A percentile compares a stretch with the other conserved stretches of the same genome.
Conservation (phyloP, 2,329 filamentous ascomycete genomes). For the Verticillium nonalfalfae region DNA sequence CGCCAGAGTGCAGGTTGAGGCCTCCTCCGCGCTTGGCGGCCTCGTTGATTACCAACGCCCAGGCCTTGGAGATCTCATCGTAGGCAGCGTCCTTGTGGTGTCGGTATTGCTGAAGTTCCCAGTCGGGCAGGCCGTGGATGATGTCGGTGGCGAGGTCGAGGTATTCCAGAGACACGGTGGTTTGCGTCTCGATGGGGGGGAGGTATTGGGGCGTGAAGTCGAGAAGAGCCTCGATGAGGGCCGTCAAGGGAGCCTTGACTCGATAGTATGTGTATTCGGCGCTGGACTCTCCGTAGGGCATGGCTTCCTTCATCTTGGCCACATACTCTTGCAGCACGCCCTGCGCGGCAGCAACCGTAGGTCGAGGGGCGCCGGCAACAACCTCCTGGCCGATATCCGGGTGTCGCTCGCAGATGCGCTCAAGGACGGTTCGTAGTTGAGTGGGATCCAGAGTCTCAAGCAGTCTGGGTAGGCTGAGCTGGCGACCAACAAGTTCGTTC, state of each 20-base stretch:
- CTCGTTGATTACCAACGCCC: slow-evolving; percentile 86
- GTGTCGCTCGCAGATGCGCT: slow-evolving; percentile 84
- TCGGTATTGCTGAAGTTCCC: slow-evolving; percentile 82
- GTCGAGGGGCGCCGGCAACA: slow-evolving; percentile 76
- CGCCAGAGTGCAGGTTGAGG: slow-evolving; percentile 80
- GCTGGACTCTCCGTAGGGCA: slow-evolving; percentile 78
- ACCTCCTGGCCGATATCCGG: slow-evolving; percentile 83
- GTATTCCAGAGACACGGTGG: slow-evolving; percentile 77
- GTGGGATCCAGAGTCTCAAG: slow-evolving; percentile 87
- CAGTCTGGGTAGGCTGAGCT: slow-evolving; percentile 59
- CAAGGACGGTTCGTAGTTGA: slow-evolving; percentile 79
- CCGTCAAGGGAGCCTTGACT: slow-evolving; percentile 71
- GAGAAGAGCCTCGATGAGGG: slow-evolving; percentile 80
- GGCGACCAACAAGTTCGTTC: slow-evolving; percentile 58
- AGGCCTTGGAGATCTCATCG: slow-evolving; percentile 90
- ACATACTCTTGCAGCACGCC: slow-evolving; percentile 80
- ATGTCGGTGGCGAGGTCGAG: slow-evolving; percentile 86
- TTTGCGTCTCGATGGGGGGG: slow-evolving; percentile 80
- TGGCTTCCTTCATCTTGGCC: slow-evolving; percentile 66
- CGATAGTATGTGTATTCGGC: slow-evolving; percentile 95
- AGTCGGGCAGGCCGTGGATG: slow-evolving; percentile 83
- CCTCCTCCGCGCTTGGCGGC: slow-evolving; percentile 86
- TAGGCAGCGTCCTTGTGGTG: slow-evolving; percentile 94
- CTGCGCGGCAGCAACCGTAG: slow-evolving; percentile 73
- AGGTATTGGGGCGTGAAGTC: slow-evolving; percentile 96